A percentile compares a stretch with the other conserved stretches of the same genome.
phyloP scores from a whole-genome alignment of 441 rosid genomes.

The Erysimum cheiri region DNA sequence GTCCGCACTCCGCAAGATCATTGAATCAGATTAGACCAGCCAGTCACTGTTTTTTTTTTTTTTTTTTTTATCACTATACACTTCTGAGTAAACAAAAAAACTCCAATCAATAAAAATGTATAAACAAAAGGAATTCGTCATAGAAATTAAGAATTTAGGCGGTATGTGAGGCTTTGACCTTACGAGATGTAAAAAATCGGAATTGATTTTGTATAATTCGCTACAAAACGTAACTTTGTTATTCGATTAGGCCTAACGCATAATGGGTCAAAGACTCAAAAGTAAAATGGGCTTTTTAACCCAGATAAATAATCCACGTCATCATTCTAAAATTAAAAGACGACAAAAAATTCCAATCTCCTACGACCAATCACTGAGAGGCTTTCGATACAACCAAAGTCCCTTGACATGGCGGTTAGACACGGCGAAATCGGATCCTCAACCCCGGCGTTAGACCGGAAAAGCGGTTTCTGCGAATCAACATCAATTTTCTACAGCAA shows the following conservation, averaged over 20 bases:
- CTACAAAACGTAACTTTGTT: no score
- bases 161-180: no score
- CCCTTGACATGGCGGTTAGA: conserved; percentile 16
- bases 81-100: no score
- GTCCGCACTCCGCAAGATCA: no score
- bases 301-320: background rate
- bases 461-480: conserved; percentile 69
- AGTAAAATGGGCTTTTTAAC: background rate
- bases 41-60: no score
- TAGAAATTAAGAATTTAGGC: no score
- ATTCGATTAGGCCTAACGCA: conserved; percentile 4
- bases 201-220: no score
- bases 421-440: conserved; percentile 1
- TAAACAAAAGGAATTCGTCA: no score
- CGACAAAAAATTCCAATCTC: background rate
- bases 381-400: conserved; percentile 33
- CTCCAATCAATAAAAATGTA: no score
- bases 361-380: conserved; percentile 24
- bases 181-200: no score
- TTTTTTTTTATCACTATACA: no score
- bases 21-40: no score
- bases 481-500: conserved; percentile 71
- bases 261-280: background rate
- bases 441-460: background rate
- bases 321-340: background rate